Base-by-base conservation (phyloP, 495 filamentous ascomycete species). In the Penicillium parvum region DNA sequence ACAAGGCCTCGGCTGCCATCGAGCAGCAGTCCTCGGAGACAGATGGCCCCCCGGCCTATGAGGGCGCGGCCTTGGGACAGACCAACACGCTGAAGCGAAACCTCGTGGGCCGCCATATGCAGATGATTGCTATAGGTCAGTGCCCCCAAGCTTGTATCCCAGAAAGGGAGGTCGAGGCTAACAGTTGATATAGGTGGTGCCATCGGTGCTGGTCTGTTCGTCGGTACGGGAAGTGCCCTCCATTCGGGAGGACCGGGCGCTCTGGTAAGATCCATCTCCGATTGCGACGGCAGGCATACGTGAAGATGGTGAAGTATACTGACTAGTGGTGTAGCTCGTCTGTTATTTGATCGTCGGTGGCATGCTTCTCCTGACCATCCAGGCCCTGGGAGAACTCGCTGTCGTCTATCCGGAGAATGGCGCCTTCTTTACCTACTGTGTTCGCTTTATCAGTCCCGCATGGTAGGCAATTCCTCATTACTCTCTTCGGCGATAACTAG, bases 71-170 rank as follows among this genome's bases (percentile, higher is more conserved):
- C n/a, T n/a, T n/a, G n/a, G 50, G 75, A 40, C 77, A 68, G 30
- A 16, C 71, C 5, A 65, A 65, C n/a, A 73, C 74, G 4, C 58
- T 76, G n/a, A 54, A 62, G 25, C 55, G 72, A 26, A 64, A 65
- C 29, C 50, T 81, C 27, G 66, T 76, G 49, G 62, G 66, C 29
- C 73, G 82, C 18, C 83, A 88, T 51, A 77, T 86, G 73, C 83
- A 86, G 45, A 85, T 88, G 78, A 85, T 86, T 61, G 84, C 83
- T 36, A 82, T 88, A 49, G 83, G 81, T 76, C 56, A 36, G 49
- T 26, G 5, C 3, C 18, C n/a, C n/a, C n/a, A n/a, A n/a, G n/a
- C n/a, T n/a, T n/a, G n/a, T n/a, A n/a, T n/a, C n/a, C n/a, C n/a
- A n/a, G n/a, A n/a, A n/a, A n/a, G n/a, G n/a, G n/a, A n/a, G n/a